Evolutionary conservation across 768 basidiomycete species (phyloP).

Genomic region (Boletus fagicola): DNA sequence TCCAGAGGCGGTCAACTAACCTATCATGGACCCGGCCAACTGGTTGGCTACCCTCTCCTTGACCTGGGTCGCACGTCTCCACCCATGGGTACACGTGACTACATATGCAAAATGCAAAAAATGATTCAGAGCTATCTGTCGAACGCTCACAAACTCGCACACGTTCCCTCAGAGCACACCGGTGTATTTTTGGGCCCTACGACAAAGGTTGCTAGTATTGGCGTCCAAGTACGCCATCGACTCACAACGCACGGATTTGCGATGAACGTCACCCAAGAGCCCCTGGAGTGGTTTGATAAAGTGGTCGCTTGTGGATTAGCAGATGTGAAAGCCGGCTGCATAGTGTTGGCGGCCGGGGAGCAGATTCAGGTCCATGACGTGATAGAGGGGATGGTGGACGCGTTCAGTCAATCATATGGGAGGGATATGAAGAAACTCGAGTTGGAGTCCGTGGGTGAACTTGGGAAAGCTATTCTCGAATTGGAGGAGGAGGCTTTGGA

Average conservation of each 20-base stretch:
- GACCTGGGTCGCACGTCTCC: slow-evolving; percentile 83
- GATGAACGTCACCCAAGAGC: slow-evolving; percentile 83
- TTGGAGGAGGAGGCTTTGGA: slow-evolving; percentile 45
- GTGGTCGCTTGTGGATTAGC: slow-evolving; percentile 90
- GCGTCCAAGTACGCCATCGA: slow-evolving; percentile 92
- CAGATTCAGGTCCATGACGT: slow-evolving; percentile 47
- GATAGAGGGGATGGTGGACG: slow-evolving; percentile 47
- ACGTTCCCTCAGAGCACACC: slow-evolving; percentile 72
- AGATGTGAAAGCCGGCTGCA: slow-evolving; percentile 75
- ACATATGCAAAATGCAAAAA: slow-evolving; percentile 81
- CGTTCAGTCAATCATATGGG: slow-evolving; percentile 48
- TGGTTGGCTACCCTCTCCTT: slow-evolving; percentile 92
- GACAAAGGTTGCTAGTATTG: slow-evolving; percentile 92
- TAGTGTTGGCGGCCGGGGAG: slow-evolving; percentile 46
- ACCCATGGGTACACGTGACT: slow-evolving; percentile 68
- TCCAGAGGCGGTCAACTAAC: slow-evolving; percentile 91
- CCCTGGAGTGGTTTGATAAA: slow-evolving; percentile 79
- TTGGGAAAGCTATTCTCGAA: slow-evolving; percentile 45
- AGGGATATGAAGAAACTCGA: slow-evolving; percentile 49
- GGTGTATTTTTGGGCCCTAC: slow-evolving; percentile 82
- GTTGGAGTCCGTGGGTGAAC: slow-evolving; percentile 42
- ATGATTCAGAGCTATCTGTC: slow-evolving; percentile 62
- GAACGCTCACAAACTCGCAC: slow-evolving; percentile 55
- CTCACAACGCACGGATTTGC: slow-evolving; percentile 95
- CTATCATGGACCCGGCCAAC: slow-evolving; percentile 96